Evolutionary conservation across 805 yeast genomes (phyloP), one percentile per base, ranked within the genome.

Genomic region (Alloascoidea hylecoeti): DNA sequence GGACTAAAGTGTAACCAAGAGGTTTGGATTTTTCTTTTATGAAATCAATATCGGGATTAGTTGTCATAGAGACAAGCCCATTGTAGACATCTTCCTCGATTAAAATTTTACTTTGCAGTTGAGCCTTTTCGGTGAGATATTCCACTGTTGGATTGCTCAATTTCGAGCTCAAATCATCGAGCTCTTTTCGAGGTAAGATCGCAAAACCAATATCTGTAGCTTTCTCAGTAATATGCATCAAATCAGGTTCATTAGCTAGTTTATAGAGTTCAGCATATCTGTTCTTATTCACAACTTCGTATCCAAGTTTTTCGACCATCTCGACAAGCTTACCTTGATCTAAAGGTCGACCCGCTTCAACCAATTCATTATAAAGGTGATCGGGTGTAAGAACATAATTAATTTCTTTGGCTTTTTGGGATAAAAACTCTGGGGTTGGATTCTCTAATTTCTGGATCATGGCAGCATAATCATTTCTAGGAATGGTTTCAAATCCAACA

Each of bases 31-130:
- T 39, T 17, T 16, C 42, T n/a, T 9, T 39, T 12, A 40, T 35
- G 16, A 5, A 18, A 5, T 34, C 38, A 6, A 30, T n/a, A 14
- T 15, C 16, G 9, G 38, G 38, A 30, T 27, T n/a, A 32, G 5
- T 32, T 6, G 30, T n/a, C 9, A 23, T 23, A n/a, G 30, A 9
- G n/a, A 23, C 30, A n/a, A 23, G 30, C n/a, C 30, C 30, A 23
- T n/a, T 23, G 19, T 47, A 53, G 19, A 47, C 52, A 39, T 59
- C 37, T n/a, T 58, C 43, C 3, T 42, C 35, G 19, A 46, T 53
- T 38, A 60, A 61, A 35, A 61, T 65, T 1, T 55, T 59, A n/a
- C 49, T 44, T 2, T 66, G 60, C 4, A 41, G 45, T 39, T 44
- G 43, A 5, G 66, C 62, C 38, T 53, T 56, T 18, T 55, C 56